Conservation (phyloP, 73 alveolate genomes). For the Blepharisma stoltei region DNA sequence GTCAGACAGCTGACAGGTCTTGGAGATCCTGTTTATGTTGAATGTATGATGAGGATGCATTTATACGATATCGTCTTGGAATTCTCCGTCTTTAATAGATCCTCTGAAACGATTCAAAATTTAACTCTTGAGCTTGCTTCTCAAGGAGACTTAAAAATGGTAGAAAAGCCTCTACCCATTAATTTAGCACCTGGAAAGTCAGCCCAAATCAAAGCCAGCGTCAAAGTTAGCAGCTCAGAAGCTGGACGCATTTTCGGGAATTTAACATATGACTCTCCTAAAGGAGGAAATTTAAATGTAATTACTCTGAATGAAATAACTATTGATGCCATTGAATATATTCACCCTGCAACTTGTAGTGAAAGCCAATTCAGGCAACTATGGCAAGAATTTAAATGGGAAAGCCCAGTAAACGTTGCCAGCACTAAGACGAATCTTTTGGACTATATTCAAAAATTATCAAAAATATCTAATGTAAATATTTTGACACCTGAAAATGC, state of each 20-base stretch:
- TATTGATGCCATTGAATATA: constrained; percentile 84
- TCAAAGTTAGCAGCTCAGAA: constrained; percentile 80
- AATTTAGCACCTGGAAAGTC: constrained; percentile 76
- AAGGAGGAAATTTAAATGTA: constrained; percentile 76
- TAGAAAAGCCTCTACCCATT: constrained; percentile 84
- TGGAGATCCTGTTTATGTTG: constrained; percentile 92
- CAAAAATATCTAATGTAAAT: constrained; percentile 65
- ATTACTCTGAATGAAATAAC: constrained; percentile 80
- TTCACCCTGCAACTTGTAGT: constrained; percentile 76
- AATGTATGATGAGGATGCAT: constrained; percentile 78
- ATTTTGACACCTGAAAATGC: constrained; percentile 72
- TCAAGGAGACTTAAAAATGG: constrained; percentile 78
- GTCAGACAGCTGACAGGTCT: constrained; percentile 79
- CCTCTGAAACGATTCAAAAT: constrained; percentile 79
- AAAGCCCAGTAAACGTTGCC: constrained; percentile 80
- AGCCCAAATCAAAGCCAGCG: constrained; percentile 62
- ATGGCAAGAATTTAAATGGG: constrained; percentile 98
- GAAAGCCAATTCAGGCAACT: constrained; percentile 84
- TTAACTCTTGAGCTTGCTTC: constrained; percentile 76
- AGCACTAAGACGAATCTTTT: constrained; percentile 57
- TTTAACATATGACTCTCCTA: constrained; percentile 77
- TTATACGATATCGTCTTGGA: constrained; percentile 83
- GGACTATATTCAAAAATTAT: constrained; percentile 60
- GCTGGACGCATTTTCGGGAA: constrained; percentile 91
- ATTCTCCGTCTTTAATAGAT: constrained; percentile 72